A percentile compares a stretch with the other conserved stretches of the same genome.
These are phyloP conservation scores for Rhinocladiella similis DNA, from an alignment of 2,329 filamentous ascomycete genomes.

Conservation along the genomic window DNA sequence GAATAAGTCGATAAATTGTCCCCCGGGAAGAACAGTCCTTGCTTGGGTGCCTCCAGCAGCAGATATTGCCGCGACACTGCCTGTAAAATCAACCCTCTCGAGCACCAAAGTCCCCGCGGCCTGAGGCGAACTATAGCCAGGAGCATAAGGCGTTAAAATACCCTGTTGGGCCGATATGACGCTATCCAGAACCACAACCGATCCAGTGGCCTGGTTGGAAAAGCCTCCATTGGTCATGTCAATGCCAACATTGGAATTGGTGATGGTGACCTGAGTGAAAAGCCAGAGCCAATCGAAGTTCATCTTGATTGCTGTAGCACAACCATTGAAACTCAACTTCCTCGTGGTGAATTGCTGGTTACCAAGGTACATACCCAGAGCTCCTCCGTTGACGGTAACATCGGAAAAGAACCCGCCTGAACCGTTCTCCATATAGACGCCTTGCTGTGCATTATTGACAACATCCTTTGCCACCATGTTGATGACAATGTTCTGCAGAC, in stretches of 20 bases:
- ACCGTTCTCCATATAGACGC: slow-evolving; percentile 66
- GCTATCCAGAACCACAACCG: slow-evolving; percentile 59
- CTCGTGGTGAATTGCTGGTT: slow-evolving; percentile 66
- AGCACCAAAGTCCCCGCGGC: slow-evolving; percentile 54
- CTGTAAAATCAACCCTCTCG: slow-evolving; percentile 55
- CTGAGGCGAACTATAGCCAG: slow-evolving; percentile 41
- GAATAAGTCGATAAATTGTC: slow-evolving; percentile 63
- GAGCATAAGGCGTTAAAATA: slow-evolving; percentile 49
- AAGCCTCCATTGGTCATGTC: slow-evolving; percentile 47
- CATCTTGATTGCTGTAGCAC: slow-evolving; percentile 54
- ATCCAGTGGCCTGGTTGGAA: slow-evolving; percentile 51
- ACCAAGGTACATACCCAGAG: slow-evolving; percentile 60
- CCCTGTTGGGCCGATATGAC: slow-evolving; percentile 54
- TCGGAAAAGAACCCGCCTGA: slow-evolving; percentile 63
- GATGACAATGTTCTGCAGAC: slow-evolving; percentile 72
- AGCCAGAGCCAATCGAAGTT: slow-evolving; percentile 62
- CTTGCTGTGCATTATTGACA: slow-evolving; percentile 52
- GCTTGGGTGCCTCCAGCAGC: slow-evolving; percentile 36
- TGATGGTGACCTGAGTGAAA: slow-evolving; percentile 54
- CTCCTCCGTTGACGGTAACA: slow-evolving; percentile 61
- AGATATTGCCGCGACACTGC: slow-evolving; percentile 48
- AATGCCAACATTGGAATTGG: slow-evolving; percentile 55
- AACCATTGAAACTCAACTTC: slow-evolving; percentile 53
- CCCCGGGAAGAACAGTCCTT: slow-evolving; percentile 41
- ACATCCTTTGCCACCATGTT: slow-evolving; percentile 60